Evolutionary conservation across 108 stramenopile species (phyloP).

Genomic region (Seminavis robusta): DNA sequence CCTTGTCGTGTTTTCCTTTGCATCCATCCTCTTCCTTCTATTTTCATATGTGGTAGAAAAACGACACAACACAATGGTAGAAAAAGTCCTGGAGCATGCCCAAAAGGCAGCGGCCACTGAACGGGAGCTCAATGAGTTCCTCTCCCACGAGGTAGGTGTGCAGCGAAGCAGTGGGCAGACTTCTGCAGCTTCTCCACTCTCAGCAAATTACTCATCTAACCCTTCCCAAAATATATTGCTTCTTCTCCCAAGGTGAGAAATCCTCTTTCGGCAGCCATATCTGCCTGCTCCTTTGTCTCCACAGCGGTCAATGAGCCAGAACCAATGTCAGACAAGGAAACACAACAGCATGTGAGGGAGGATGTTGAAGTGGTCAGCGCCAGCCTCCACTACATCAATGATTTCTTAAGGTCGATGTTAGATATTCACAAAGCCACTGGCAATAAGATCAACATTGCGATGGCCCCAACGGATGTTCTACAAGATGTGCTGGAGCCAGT

Average conservation of each 20-base stretch:
- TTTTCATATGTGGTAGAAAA: slow-evolving; percentile 43
- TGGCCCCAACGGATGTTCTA: slow-evolving; percentile 1
- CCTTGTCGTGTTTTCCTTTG: slow-evolving; percentile 35
- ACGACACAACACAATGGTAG: slow-evolving; percentile 27
- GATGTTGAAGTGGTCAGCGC: slow-evolving; percentile 4
- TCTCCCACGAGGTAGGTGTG: slow-evolving; percentile 14
- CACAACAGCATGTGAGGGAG: background rate
- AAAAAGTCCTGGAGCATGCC: slow-evolving; percentile 4
- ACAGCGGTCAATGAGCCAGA: background rate
- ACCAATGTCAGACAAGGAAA: background rate
- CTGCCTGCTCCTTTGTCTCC: slow-evolving; percentile 3
- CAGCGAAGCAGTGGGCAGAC: too few species aligned
- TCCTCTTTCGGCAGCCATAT: slow-evolving; percentile 13
- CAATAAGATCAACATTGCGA: slow-evolving; percentile 2
- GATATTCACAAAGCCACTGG: slow-evolving; percentile 12
- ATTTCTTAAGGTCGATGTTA: slow-evolving; percentile 9
- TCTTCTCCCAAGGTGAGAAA: slow-evolving; percentile 19
- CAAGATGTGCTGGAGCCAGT: slow-evolving; percentile 17
- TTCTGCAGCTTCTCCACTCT: too few species aligned
- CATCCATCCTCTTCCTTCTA: slow-evolving; percentile 31
- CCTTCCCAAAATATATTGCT: too few species aligned
- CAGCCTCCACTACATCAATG: slow-evolving; percentile 8
- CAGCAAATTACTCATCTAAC: too few species aligned
- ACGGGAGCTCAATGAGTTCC: slow-evolving; percentile 14
- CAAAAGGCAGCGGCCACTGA: slow-evolving; percentile 4